These are phyloP conservation scores for Talaromyces adpressus DNA, from an alignment of 495 filamentous ascomycete genomes.

Conservation along the genomic window DNA sequence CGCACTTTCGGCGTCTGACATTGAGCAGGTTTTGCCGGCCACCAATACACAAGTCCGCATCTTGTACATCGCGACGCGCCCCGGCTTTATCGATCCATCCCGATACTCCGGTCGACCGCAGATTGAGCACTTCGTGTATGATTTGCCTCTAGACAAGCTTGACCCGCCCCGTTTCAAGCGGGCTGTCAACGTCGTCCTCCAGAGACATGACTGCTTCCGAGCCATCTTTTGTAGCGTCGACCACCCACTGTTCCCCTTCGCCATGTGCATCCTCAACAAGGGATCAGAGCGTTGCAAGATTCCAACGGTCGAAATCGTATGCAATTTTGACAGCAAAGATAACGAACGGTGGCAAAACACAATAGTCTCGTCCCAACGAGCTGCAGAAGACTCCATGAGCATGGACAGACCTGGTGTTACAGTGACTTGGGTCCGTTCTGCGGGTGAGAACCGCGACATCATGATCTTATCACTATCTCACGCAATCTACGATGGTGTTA, in stretches of 20 bases:
- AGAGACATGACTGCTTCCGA: neutral
- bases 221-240: neutral
- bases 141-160: neutral
- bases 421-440: neutral
- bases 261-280: neutral
- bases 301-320: neutral
- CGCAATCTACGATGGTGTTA: slow-evolving; percentile 5
- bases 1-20: neutral
- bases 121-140: slow-evolving; percentile 1
- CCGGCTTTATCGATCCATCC: neutral
- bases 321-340: neutral
- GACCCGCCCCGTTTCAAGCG: neutral
- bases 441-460: neutral
- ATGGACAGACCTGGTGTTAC: neutral
- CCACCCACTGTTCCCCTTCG: neutral
- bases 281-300: neutral
- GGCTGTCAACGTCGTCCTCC: neutral
- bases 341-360: neutral
- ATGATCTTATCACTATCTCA: slow-evolving; percentile 7
- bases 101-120: neutral
- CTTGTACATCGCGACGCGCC: neutral
- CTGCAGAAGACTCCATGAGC: slow-evolving; percentile 3
- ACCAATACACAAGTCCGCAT: neutral
- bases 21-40: slow-evolving; percentile 1
- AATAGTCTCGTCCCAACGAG: neutral